Percentiles rank a stretch among this genome's conserved stretches.
phyloP scores from a whole-genome alignment of 108 stramenopile species.

The Nannochloropsis granulata region DNA sequence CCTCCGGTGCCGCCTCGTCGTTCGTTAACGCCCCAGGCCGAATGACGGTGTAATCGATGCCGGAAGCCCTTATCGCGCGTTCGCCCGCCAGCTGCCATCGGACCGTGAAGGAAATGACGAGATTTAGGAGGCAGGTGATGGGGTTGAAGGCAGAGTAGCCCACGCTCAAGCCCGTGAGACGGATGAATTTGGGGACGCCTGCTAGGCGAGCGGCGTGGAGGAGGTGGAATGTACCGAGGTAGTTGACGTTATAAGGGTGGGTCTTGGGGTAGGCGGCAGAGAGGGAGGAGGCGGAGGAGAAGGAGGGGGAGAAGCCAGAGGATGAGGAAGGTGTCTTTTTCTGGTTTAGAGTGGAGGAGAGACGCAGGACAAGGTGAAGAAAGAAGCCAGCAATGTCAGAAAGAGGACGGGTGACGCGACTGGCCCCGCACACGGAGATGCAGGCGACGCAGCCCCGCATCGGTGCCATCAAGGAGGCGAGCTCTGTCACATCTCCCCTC shows the following conservation, averaged over 20 bases:
- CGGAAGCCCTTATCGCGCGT: background rate
- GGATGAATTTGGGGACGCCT: conserved; percentile 12
- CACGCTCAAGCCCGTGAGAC: conserved; percentile 20
- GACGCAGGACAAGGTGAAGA: background rate
- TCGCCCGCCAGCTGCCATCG: conserved; percentile 1
- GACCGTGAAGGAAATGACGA: conserved; percentile 7
- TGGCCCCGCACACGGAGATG: background rate
- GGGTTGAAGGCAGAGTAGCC: conserved; percentile 28
- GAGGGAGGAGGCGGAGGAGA: background rate
- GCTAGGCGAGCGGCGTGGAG: conserved; percentile 18
- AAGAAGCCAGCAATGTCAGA: background rate
- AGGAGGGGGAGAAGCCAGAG: background rate
- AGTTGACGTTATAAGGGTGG: conserved; percentile 31
- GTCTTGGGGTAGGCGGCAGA: background rate
- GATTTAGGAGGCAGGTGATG: conserved; percentile 13
- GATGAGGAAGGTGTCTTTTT: background rate
- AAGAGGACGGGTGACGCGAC: background rate
- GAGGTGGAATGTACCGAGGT: conserved; percentile 23
- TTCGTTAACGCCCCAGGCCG: background rate
- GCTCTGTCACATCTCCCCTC: background rate
- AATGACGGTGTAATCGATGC: conserved; percentile 11
- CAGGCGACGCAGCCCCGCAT: background rate
- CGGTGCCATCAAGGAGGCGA: background rate
- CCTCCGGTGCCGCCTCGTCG: background rate
- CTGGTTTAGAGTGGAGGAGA: background rate